These are phyloP conservation scores for Phytomonas sp. DNA, from an alignment of 208 protist species.

Conservation along the genomic window DNA sequence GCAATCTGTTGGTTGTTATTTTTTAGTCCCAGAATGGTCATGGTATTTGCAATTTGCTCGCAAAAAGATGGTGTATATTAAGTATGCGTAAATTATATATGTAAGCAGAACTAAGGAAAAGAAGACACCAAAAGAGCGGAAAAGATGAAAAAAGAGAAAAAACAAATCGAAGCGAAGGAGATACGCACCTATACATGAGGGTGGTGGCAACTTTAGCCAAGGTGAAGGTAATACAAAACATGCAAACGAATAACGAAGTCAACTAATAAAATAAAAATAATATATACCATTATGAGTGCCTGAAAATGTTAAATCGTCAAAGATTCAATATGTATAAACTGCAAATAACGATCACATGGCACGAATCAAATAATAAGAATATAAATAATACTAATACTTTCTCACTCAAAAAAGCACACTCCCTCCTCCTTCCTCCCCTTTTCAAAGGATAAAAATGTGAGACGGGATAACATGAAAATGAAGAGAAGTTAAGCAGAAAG, in stretches of 20 bases:
- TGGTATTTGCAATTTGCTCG: constrained; percentile 13
- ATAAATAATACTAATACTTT: not conserved
- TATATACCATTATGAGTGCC: constrained; percentile 5
- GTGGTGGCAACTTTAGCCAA: too few species aligned
- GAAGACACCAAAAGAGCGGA: not conserved
- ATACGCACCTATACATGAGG: too few species aligned
- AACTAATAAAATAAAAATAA: constrained; percentile 4
- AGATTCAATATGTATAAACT: not conserved
- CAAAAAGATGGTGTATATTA: constrained; percentile 6
- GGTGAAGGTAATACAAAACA: constrained; percentile 2
- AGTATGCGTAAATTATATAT: not conserved
- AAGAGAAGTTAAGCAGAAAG: too few species aligned
- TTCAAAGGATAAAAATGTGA: too few species aligned
- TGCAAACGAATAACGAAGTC: constrained; percentile 13
- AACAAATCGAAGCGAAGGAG: too few species aligned
- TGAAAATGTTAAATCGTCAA: not conserved
- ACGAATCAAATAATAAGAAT: constrained; percentile 1
- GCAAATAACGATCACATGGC: not conserved
- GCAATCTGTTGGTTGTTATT: constrained; percentile 20
- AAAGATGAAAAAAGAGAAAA: constrained; percentile 7
- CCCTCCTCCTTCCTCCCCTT: too few species aligned
- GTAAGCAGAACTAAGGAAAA: not conserved
- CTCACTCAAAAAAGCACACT: too few species aligned
- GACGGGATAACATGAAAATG: too few species aligned
- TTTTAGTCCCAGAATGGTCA: constrained; percentile 8